Evolutionary conservation across 2,329 filamentous ascomycete species (phyloP), one percentile per base, ranked within the genome.

Genomic region (Pseudogymnoascus sp.): DNA sequence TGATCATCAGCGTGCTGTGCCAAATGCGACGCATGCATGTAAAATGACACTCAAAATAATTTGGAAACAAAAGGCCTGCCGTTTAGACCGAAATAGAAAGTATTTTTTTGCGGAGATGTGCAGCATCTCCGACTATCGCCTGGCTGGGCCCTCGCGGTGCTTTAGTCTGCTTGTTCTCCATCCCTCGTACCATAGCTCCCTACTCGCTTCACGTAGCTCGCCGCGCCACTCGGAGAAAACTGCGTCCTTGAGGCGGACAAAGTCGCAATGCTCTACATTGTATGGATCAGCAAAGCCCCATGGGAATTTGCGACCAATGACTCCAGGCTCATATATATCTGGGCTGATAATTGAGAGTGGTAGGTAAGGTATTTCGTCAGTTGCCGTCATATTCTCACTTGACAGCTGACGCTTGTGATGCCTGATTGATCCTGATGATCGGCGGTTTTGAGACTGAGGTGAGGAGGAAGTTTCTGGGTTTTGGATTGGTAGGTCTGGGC

Each of bases 241-340:
- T 6, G 88, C 86, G 62, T 97, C 92, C 75, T 94, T 94, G 66
- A 99, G 81, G 63, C 87, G 86, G 60, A 88, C 79, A 72, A 96
- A 99, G 74, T 99, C 94, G 75, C 94, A 99, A 75, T 99, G 94
- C 67, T 89, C 83, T 28, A 85, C 80, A 68, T 97, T 86, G 76
- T 94, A 92, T 0, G 94, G 94, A 70, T 97, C 90, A 3, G 94
- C 94, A 67, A 96, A 95, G 5, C 94, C 94, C 94, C 94, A 99
- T 0, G 94, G 89, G 72, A 97, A 99, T 65, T 87, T 86, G 62
- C 94, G 88, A 48, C 94, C 94, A 62, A 95, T 76, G 13, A 89
- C 78, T 30, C 81, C 82, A 7, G 86, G 86, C 68, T 95, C 89
- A 74, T 97, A 95, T 39, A 89, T 82, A 72, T 99, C 94, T 0